These are phyloP conservation scores for Neurospora cerealis DNA, from an alignment of 495 filamentous ascomycete genomes.

Conservation along the genomic window DNA sequence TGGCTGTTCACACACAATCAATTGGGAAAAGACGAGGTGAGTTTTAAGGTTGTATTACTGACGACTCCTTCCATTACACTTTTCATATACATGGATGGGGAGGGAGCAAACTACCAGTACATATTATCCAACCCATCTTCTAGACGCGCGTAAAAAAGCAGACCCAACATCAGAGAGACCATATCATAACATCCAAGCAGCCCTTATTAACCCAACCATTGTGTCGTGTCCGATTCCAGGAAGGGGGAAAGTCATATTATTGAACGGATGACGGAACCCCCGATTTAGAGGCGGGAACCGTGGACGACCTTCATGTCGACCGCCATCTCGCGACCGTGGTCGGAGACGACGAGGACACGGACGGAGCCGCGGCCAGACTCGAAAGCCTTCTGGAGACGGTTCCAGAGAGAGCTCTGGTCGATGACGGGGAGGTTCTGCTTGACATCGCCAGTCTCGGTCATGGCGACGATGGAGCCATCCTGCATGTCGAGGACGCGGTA, in stretches of 20 bases:
- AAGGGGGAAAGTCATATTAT: background rate
- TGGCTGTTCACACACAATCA: background rate
- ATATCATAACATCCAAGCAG: background rate
- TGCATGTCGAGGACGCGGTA: slow-evolving; percentile 98
- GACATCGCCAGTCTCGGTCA: slow-evolving; percentile 71
- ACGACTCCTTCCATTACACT: slow-evolving; percentile 27
- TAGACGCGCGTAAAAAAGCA: background rate
- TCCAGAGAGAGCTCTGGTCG: slow-evolving; percentile 81
- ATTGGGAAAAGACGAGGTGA: background rate
- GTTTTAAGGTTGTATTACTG: background rate
- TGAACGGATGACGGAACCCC: background rate
- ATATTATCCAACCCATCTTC: slow-evolving; percentile 1
- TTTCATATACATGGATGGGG: slow-evolving; percentile 22
- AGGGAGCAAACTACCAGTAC: slow-evolving; percentile 8
- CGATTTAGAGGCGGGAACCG: slow-evolving; percentile 44
- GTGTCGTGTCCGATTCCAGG: background rate
- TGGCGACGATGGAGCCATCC: slow-evolving; percentile 55
- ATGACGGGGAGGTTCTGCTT: slow-evolving; percentile 92
- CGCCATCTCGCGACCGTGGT: slow-evolving; percentile 86
- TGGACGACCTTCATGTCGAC: slow-evolving; percentile 99
- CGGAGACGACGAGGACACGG: slow-evolving; percentile 90
- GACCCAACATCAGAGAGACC: background rate
- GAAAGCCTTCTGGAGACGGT: slow-evolving; percentile 74
- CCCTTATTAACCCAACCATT: background rate
- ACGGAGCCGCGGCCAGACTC: slow-evolving; percentile 86